Percentiles rank a stretch among this genome's conserved stretches.
Evolutionary conservation across 108 stramenopile species (phyloP).

Genomic region (Cyclotella kingstonii): DNA sequence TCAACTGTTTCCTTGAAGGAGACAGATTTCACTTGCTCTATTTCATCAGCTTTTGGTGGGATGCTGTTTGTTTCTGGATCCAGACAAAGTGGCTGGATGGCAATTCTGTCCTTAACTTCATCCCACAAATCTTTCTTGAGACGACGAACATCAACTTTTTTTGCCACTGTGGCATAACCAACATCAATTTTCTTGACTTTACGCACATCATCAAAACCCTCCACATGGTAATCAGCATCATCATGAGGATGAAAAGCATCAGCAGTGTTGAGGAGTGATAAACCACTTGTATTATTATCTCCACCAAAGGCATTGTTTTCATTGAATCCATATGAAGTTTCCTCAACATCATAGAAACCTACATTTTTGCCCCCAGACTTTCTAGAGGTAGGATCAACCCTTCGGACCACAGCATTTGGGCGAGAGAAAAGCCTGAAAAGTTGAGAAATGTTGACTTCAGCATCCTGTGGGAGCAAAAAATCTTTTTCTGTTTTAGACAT

Average conservation of each 20-base stretch:
- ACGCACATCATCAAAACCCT: constrained; percentile 59
- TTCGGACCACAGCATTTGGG: constrained; percentile 56
- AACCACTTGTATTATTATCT: constrained; percentile 32
- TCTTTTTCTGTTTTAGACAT: constrained; percentile 58
- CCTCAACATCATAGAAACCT: constrained; percentile 47
- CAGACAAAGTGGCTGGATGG: constrained; percentile 10
- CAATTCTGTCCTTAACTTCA: constrained; percentile 62
- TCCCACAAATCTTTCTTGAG: constrained; percentile 85
- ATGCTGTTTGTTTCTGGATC: constrained; percentile 7
- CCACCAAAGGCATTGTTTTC: constrained; percentile 43
- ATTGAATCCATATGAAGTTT: constrained; percentile 41
- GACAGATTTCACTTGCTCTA: constrained; percentile 41
- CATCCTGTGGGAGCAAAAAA: constrained; percentile 76
- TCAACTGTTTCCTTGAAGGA: constrained; percentile 79
- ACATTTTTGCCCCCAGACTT: constrained; percentile 47
- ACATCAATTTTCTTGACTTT: constrained; percentile 84
- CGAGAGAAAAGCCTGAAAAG: constrained; percentile 73
- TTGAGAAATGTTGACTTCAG: constrained; percentile 56
- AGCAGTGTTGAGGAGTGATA: no score
- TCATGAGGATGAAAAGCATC: no score
- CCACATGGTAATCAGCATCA: constrained; percentile 36
- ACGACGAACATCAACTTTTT: constrained; percentile 89
- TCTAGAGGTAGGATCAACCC: constrained; percentile 1
- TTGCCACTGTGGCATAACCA: constrained; percentile 82
- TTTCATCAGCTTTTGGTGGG: constrained; percentile 6